Percentiles rank a stretch among this genome's conserved stretches.
Conservation (phyloP, 2,329 filamentous ascomycete species). For the Didymella glomerata region DNA sequence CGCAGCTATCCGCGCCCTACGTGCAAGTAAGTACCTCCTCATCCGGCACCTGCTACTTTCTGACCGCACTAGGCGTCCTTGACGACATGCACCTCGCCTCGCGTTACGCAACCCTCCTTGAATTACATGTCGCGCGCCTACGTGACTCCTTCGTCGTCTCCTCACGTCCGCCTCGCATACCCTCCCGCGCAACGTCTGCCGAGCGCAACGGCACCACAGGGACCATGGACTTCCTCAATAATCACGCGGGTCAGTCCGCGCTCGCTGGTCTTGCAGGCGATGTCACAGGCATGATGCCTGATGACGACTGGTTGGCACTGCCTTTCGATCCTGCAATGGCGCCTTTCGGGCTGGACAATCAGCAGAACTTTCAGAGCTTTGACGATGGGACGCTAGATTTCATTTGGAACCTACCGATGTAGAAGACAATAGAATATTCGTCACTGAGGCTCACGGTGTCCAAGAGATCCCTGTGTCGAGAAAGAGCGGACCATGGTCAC, state of each 20-base stretch:
- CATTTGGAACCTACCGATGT: conserved; percentile 52
- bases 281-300: conserved; percentile 47
- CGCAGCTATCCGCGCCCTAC: conserved; percentile 58
- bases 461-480: too few relatives aligned
- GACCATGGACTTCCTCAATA: conserved; percentile 48
- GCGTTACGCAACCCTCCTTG: conserved; percentile 60
- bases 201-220: conserved; percentile 45
- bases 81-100: conserved; percentile 63
- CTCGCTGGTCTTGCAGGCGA: conserved; percentile 47
- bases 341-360: conserved; percentile 47
- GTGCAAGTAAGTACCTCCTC: conserved; percentile 46
- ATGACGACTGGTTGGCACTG: conserved; percentile 51
- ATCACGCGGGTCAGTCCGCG: conserved; percentile 47
- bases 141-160: conserved; percentile 50
- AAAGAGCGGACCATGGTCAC: too few relatives aligned
- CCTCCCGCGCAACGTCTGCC: conserved; percentile 41
- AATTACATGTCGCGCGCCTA: conserved; percentile 51
- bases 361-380: conserved; percentile 49
- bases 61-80: conserved; percentile 48
- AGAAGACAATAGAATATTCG: not conserved
- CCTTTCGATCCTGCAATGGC: conserved; percentile 53
- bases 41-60: not conserved
- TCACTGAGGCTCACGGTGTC: too few relatives aligned
- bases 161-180: conserved; percentile 47
- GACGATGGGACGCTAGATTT: conserved; percentile 52